Conservation (phyloP, 257 asterid species). For the Vinca minor region DNA sequence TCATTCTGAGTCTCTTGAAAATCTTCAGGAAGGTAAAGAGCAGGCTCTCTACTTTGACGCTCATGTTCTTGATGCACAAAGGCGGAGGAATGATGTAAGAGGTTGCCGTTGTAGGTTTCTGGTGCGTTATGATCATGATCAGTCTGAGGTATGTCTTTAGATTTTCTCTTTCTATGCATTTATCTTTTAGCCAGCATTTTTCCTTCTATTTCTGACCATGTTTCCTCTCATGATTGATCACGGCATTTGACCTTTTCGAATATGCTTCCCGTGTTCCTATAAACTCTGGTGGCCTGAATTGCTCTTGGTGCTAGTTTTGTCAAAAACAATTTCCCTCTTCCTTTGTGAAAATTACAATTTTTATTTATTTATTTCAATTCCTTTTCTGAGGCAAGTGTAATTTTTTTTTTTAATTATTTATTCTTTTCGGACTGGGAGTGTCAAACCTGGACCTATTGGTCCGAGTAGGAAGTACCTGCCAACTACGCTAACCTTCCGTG, state of each 20-base stretch:
- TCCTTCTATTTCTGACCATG: neutral
- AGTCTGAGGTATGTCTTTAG: conserved; percentile 58
- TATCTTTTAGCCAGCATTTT: neutral
- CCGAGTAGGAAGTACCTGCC: too few relatives aligned
- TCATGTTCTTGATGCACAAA: conserved; percentile 87
- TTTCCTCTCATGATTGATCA: neutral
- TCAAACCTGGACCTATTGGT: too few relatives aligned
- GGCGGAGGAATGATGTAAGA: conserved; percentile 92
- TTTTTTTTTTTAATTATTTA: too few relatives aligned
- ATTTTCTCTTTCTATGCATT: neutral
- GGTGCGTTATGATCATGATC: conserved; percentile 94
- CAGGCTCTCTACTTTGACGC: conserved; percentile 98
- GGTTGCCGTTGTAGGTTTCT: conserved; percentile 98
- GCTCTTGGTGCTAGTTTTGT: neutral
- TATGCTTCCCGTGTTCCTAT: neutral
- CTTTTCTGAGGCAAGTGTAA: too few relatives aligned
- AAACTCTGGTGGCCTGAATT: neutral
- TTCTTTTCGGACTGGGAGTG: too few relatives aligned
- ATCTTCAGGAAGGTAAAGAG: conserved; percentile 87
- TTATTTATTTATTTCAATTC: neutral
- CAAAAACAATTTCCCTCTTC: neutral
- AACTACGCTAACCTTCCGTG: too few relatives aligned
- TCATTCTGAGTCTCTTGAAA: conserved; percentile 9
- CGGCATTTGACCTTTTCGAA: neutral
- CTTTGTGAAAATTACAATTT: conserved; percentile 1